phyloP scores from a whole-genome alignment of 768 basidiomycete genomes.

The Termitomyces sp. region DNA sequence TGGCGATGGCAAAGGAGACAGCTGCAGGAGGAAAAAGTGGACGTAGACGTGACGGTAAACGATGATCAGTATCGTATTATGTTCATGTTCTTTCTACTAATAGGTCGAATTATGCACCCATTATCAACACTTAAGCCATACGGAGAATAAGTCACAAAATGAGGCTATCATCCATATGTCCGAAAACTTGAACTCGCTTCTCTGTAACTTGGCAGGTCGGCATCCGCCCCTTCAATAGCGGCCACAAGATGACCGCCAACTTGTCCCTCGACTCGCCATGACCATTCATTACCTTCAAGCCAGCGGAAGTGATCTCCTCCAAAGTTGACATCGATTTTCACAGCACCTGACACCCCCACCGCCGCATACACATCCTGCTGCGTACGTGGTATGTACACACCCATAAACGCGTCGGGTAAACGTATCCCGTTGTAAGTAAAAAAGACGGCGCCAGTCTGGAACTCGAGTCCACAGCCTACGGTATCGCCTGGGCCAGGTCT shows the following conservation, averaged over 20 bases:
- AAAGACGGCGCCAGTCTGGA: conserved; percentile 45
- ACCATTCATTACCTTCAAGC: conserved; percentile 60
- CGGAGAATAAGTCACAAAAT: neutral
- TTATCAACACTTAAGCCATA: neutral
- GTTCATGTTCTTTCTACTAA: neutral
- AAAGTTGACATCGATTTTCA: conserved; percentile 60
- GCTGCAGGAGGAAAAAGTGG: conserved; percentile 23
- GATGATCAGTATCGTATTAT: conserved; percentile 8
- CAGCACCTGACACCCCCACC: conserved; percentile 50
- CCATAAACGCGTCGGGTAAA: conserved; percentile 51
- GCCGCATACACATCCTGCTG: conserved; percentile 58
- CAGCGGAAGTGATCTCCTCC: conserved; percentile 54
- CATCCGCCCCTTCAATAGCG: conserved; percentile 22
- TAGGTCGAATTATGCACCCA: neutral
- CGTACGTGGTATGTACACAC: conserved; percentile 48
- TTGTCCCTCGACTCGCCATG: conserved; percentile 60
- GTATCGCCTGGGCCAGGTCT: conserved; percentile 40
- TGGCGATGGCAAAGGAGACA: conserved; percentile 45
- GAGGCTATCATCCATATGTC: neutral
- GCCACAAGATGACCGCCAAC: conserved; percentile 47
- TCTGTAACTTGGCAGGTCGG: conserved; percentile 40
- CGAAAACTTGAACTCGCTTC: neutral
- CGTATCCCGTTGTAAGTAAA: conserved; percentile 60
- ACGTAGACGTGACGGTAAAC: conserved; percentile 20
- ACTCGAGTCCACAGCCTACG: conserved; percentile 63